These are phyloP conservation scores for Marasmius fiardii DNA, from an alignment of 1,284 basidiomycete genomes.

Conservation along the genomic window DNA sequence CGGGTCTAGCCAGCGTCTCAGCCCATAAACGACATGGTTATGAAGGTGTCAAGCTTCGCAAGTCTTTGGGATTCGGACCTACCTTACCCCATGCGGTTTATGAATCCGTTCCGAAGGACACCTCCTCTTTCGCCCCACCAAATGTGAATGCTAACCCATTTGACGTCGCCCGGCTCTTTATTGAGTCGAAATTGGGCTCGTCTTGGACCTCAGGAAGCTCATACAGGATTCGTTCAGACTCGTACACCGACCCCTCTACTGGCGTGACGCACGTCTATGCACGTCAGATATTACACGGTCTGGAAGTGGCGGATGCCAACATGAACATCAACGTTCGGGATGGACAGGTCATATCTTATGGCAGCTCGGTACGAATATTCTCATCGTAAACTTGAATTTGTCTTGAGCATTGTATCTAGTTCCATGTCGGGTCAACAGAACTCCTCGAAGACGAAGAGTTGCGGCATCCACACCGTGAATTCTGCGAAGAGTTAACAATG, in stretches of 20 bases:
- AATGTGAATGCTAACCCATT: slow-evolving; percentile 42
- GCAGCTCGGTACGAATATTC: slow-evolving; percentile 64
- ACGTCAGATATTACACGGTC: slow-evolving; percentile 76
- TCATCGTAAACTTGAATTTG: slow-evolving; percentile 15
- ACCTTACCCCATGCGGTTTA: slow-evolving; percentile 70
- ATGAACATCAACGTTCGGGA: slow-evolving; percentile 88
- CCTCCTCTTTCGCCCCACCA: slow-evolving; percentile 36
- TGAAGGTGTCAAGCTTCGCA: slow-evolving; percentile 36
- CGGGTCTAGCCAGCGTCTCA: slow-evolving; percentile 11
- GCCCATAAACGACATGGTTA: slow-evolving; percentile 5
- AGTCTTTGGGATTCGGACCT: slow-evolving; percentile 81
- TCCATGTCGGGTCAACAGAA: slow-evolving; percentile 57
- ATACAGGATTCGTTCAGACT: slow-evolving; percentile 71
- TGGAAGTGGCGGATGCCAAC: slow-evolving; percentile 86
- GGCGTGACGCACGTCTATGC: slow-evolving; percentile 86
- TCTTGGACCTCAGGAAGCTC: slow-evolving; percentile 35
- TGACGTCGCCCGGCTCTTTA: slow-evolving; percentile 59
- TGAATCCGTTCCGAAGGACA: slow-evolving; percentile 44
- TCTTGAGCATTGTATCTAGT: slow-evolving; percentile 37
- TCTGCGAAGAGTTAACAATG: slow-evolving; percentile 47
- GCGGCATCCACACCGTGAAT: slow-evolving; percentile 51
- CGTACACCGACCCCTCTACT: slow-evolving; percentile 81
- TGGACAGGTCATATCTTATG: slow-evolving; percentile 76
- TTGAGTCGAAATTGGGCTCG: slow-evolving; percentile 43
- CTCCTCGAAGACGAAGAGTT: slow-evolving; percentile 29